These are phyloP conservation scores for Prototheca wickerhamii DNA, from an alignment of 163 green algal species.

Conservation along the genomic window DNA sequence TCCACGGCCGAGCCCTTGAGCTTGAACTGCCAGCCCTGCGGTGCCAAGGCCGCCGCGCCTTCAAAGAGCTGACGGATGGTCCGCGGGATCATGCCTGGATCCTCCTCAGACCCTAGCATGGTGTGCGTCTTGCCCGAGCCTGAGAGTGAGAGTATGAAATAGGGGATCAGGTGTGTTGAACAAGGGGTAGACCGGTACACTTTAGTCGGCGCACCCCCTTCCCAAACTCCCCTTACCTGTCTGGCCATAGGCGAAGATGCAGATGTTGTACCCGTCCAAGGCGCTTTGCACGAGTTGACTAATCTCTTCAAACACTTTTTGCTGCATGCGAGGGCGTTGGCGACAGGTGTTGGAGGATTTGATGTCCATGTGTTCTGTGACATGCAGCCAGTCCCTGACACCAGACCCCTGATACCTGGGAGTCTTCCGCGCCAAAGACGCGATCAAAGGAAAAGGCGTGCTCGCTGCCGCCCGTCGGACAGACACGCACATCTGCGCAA, in stretches of 20 bases:
- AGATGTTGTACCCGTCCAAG: slow-evolving; percentile 93
- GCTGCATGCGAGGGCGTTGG: too few species aligned
- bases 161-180: too few species aligned
- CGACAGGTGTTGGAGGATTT: too few species aligned
- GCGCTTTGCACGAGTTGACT: slow-evolving; percentile 79
- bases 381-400: too few species aligned
- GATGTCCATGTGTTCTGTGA: too few species aligned
- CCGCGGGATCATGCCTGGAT: slow-evolving; percentile 77
- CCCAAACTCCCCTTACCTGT: slow-evolving; percentile 69
- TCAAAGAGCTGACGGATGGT: slow-evolving; percentile 84
- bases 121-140: slow-evolving; percentile 88
- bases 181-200: too few species aligned
- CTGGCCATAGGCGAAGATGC: slow-evolving; percentile 92
- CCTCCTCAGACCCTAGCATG: slow-evolving; percentile 61
- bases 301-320: slow-evolving; percentile 85
- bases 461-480: neutral
- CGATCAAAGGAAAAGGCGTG: slow-evolving; percentile 53
- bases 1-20: slow-evolving; percentile 85
- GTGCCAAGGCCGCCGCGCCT: slow-evolving; percentile 45
- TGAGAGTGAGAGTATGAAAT: slow-evolving; percentile 24
- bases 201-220: slow-evolving; percentile 34
- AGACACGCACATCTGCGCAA: neutral
- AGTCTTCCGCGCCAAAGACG: slow-evolving; percentile 62
- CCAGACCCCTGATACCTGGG: slow-evolving; percentile 65
- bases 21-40: slow-evolving; percentile 61